These are phyloP conservation scores for Trichoderma brevicompactum DNA, from an alignment of 2,329 filamentous ascomycete genomes.

Conservation along the genomic window DNA sequence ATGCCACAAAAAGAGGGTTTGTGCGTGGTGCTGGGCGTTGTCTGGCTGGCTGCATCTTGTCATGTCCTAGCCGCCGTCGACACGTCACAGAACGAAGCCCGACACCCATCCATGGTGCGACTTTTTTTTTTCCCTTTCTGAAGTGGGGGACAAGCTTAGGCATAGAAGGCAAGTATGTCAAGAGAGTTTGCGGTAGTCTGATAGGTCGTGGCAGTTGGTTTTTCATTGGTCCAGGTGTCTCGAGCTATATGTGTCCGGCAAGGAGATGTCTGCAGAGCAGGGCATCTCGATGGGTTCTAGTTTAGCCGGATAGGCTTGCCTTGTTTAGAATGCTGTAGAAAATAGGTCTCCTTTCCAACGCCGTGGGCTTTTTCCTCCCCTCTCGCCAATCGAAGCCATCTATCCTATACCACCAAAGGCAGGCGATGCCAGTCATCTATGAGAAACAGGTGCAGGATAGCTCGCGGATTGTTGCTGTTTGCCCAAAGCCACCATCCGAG, in stretches of 20 bases:
- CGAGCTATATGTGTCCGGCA: constrained; percentile 18
- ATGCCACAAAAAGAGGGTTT: background rate
- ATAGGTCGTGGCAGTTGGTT: background rate
- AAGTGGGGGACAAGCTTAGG: constrained; percentile 6
- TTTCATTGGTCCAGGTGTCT: constrained; percentile 18
- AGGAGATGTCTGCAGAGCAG: constrained; percentile 14
- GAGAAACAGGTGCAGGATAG: background rate
- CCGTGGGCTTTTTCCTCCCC: background rate
- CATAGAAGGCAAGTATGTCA: background rate
- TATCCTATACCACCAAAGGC: background rate
- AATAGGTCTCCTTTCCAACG: background rate
- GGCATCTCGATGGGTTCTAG: constrained; percentile 2
- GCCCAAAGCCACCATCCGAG: background rate
- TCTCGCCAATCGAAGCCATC: background rate
- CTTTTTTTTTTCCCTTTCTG: background rate
- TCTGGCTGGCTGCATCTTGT: constrained; percentile 9
- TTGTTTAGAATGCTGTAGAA: constrained; percentile 1
- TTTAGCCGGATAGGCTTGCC: constrained; percentile 21
- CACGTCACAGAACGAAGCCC: constrained; percentile 13
- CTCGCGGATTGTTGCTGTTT: background rate
- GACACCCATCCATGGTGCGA: background rate
- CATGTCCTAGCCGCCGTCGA: constrained; percentile 22
- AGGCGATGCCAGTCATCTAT: background rate
- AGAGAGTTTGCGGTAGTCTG: constrained; percentile 12
- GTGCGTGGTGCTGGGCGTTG: background rate